phyloP scores from a whole-genome alignment of 1,139 yeast species.

The Taphrina communis region DNA sequence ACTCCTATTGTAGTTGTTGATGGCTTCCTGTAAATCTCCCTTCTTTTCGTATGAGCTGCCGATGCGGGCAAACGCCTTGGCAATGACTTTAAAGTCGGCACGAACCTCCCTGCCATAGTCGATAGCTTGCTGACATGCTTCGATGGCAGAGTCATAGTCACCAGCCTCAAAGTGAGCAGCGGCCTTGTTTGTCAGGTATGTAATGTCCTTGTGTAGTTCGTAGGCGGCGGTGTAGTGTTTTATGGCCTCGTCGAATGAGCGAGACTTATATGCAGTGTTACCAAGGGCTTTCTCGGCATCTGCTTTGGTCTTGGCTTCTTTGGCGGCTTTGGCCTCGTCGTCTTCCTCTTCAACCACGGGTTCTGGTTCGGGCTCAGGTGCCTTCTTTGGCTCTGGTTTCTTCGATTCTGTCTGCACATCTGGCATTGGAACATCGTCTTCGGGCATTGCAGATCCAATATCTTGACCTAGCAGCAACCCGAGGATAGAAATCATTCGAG shows the following conservation, averaged over 20 bases:
- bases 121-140: slow-evolving; percentile 79
- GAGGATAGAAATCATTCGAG: slow-evolving; percentile 85
- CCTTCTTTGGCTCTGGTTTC: slow-evolving; percentile 48
- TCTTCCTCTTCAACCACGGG: slow-evolving; percentile 48
- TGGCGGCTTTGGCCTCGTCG: slow-evolving; percentile 52
- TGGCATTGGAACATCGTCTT: slow-evolving; percentile 46
- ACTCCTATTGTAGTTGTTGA: slow-evolving; percentile 81
- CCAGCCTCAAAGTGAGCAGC: slow-evolving; percentile 98
- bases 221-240: slow-evolving; percentile 84
- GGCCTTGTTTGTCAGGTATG: slow-evolving; percentile 92
- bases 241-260: slow-evolving; percentile 92
- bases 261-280: slow-evolving; percentile 81
- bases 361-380: slow-evolving; percentile 49
- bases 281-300: slow-evolving; percentile 85
- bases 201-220: slow-evolving; percentile 80
- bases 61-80: slow-evolving; percentile 88
- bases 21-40: slow-evolving; percentile 74
- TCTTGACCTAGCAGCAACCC: slow-evolving; percentile 67
- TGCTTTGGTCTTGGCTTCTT: slow-evolving; percentile 62
- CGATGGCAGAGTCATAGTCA: slow-evolving; percentile 81
- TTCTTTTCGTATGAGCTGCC: slow-evolving; percentile 82
- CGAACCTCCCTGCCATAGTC: slow-evolving; percentile 88
- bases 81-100: slow-evolving; percentile 89
- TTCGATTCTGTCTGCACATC: slow-evolving; percentile 49
- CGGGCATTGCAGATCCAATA: slow-evolving; percentile 47